Percentiles rank a stretch among this genome's conserved stretches.
These are phyloP conservation scores for Thymus quinquecostatus DNA, from an alignment of 257 asterid genomes.

Conservation along the genomic window DNA sequence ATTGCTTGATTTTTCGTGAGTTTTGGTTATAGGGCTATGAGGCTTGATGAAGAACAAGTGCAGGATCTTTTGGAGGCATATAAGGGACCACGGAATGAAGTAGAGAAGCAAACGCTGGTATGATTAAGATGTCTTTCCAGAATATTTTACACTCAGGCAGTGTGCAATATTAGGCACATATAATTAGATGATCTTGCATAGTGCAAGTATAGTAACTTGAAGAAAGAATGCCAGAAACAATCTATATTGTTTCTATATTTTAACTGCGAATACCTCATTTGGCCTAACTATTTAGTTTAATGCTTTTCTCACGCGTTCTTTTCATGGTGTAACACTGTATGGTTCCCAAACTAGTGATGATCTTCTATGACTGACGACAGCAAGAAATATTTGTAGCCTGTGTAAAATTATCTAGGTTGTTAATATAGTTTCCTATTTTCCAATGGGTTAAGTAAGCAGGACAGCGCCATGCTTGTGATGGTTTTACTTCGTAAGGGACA, in stretches of 20 bases:
- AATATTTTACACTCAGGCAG: not conserved
- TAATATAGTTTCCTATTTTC: not conserved
- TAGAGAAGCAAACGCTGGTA: slow-evolving; percentile 91
- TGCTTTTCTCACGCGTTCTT: not conserved
- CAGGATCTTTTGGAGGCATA: slow-evolving; percentile 62
- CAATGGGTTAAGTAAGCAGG: slow-evolving; percentile 6
- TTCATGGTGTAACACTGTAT: not conserved
- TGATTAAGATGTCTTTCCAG: slow-evolving; percentile 14
- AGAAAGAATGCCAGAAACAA: slow-evolving; percentile 15
- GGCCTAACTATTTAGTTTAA: not conserved
- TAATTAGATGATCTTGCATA: slow-evolving; percentile 24
- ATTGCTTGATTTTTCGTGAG: slow-evolving; percentile 32
- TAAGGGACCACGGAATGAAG: slow-evolving; percentile 75
- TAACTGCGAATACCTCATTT: not conserved
- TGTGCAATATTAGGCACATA: slow-evolving; percentile 1
- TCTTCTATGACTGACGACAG: not conserved
- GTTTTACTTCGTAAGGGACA: not conserved
- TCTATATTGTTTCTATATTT: not conserved
- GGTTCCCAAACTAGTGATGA: slow-evolving; percentile 17
- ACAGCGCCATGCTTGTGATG: slow-evolving; percentile 17
- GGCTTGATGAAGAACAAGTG: slow-evolving; percentile 64
- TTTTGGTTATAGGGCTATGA: slow-evolving; percentile 65
- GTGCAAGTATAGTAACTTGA: slow-evolving; percentile 17
- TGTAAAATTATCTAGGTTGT: slow-evolving; percentile 1
- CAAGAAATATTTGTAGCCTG: slow-evolving; percentile 12